These are phyloP conservation scores for Teunomyces barrocoloradensis DNA, from an alignment of 805 yeast species.

Conservation along the genomic window DNA sequence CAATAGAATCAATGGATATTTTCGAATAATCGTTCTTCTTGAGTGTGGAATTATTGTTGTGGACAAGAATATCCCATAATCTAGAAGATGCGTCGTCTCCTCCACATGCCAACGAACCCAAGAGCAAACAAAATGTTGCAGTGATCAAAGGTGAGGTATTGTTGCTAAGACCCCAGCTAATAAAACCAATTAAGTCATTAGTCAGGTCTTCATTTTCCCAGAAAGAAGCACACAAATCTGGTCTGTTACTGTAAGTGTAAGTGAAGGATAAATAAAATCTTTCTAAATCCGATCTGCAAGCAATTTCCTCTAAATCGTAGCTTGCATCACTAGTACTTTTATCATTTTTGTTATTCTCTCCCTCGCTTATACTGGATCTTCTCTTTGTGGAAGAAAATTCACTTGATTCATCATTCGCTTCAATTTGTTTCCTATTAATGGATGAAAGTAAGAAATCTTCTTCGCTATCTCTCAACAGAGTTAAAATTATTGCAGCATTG, in stretches of 20 bases:
- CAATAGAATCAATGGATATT: conserved; percentile 56
- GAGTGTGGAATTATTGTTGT: conserved; percentile 21
- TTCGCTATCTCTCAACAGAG: conserved; percentile 67
- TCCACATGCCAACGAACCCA: conserved; percentile 72
- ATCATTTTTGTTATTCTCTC: conserved; percentile 9
- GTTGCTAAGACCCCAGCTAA: conserved; percentile 83
- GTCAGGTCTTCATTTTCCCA: conserved; percentile 48
- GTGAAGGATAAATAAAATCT: conserved; percentile 76
- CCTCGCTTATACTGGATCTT: not conserved
- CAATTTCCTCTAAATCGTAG: conserved; percentile 57
- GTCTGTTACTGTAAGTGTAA: conserved; percentile 63
- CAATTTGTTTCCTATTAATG: conserved; percentile 20
- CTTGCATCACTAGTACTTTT: conserved; percentile 10
- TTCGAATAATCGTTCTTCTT: conserved; percentile 40
- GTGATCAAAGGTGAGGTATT: conserved; percentile 74
- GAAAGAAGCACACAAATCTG: conserved; percentile 53
- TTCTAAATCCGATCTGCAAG: conserved; percentile 81
- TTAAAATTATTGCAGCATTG: conserved; percentile 63
- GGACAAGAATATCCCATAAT: conserved; percentile 39
- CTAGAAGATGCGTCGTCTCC: conserved; percentile 46
- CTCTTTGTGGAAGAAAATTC: not conserved
- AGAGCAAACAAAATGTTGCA: conserved; percentile 75
- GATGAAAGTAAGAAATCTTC: conserved; percentile 66
- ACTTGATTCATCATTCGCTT: conserved; percentile 6
- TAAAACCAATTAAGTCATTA: conserved; percentile 71